Evolutionary conservation across 352 stramenopile species (phyloP).

Genomic region (Salisapilia sapeloensis): DNA sequence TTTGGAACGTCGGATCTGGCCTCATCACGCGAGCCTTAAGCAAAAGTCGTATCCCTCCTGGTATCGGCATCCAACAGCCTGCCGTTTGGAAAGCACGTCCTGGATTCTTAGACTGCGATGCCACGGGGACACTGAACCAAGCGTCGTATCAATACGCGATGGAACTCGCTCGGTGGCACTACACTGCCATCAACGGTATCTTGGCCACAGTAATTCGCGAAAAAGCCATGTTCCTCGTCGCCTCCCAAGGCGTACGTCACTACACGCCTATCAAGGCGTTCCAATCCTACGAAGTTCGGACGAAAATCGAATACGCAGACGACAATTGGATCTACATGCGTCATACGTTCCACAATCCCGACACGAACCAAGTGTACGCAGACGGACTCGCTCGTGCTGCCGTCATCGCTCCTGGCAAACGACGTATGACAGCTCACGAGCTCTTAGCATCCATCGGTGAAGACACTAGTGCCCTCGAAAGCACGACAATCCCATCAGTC

Average conservation of each 20-base stretch:
- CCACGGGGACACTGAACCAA: constrained; percentile 14
- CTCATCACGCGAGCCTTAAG: background rate
- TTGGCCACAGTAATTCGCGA: constrained; percentile 40
- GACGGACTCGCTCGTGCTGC: constrained; percentile 18
- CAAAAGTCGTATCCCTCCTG: background rate
- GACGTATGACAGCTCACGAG: constrained; percentile 6
- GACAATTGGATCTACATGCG: constrained; percentile 45
- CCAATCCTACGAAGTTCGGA: constrained; percentile 39
- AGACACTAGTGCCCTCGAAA: constrained; percentile 3
- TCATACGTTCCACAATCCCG: constrained; percentile 34
- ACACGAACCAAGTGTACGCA: constrained; percentile 26
- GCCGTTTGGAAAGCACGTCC: constrained; percentile 7
- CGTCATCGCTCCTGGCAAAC: constrained; percentile 8
- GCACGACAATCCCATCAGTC: constrained; percentile 13
- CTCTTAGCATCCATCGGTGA: constrained; percentile 8
- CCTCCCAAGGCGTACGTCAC: constrained; percentile 25
- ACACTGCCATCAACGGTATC: constrained; percentile 15
- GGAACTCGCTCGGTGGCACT: constrained; percentile 12
- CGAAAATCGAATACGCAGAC: constrained; percentile 31
- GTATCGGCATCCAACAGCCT: constrained; percentile 5
- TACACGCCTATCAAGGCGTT: constrained; percentile 23
- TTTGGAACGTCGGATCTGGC: constrained; percentile 1
- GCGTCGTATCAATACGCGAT: constrained; percentile 9
- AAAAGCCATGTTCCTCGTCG: constrained; percentile 34
- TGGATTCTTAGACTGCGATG: constrained; percentile 8